A percentile compares a stretch with the other conserved stretches of the same genome.
phyloP scores from a whole-genome alignment of 805 yeast species.

The Metschnikowia santaceciliae region DNA sequence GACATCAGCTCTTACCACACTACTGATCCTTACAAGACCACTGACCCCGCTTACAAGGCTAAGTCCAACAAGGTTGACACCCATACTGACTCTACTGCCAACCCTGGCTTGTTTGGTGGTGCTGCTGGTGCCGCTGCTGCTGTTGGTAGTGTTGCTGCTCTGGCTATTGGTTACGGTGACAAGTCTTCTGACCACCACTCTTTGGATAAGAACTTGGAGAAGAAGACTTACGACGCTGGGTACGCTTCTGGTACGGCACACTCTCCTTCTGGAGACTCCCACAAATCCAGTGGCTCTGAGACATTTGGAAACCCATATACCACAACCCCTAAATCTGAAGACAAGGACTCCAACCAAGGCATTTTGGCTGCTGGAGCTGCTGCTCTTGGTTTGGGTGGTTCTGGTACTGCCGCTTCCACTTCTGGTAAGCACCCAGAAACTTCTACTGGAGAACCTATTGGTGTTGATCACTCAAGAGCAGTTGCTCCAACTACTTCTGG shows the following conservation, averaged over 20 bases:
- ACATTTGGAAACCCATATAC: not conserved
- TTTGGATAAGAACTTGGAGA: slow-evolving; percentile 5
- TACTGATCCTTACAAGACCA: not conserved
- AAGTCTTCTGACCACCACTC: not conserved
- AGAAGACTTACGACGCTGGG: slow-evolving; percentile 7
- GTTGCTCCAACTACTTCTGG: not conserved
- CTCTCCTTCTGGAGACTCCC: not conserved
- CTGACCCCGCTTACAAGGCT: not conserved
- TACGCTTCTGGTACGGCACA: slow-evolving; percentile 3
- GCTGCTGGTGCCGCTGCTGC: slow-evolving; percentile 12
- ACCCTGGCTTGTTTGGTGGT: slow-evolving; percentile 13
- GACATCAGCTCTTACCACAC: not conserved
- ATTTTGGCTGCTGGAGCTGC: slow-evolving; percentile 4
- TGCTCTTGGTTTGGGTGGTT: slow-evolving; percentile 2
- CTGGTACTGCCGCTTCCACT: slow-evolving; percentile 9
- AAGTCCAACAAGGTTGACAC: too few species aligned
- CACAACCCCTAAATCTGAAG: not conserved
- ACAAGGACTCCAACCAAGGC: not conserved
- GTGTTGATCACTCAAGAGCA: not conserved
- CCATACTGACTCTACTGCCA: slow-evolving; percentile 3
- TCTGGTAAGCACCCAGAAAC: slow-evolving; percentile 10
- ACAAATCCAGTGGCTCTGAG: not conserved
- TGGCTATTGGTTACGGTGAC: slow-evolving; percentile 6
- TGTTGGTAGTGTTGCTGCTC: slow-evolving; percentile 18
- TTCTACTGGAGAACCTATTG: slow-evolving; percentile 1